Evolutionary conservation across 2,329 filamentous ascomycete genomes (phyloP).

Genomic region (Niveomyces coronatus): DNA sequence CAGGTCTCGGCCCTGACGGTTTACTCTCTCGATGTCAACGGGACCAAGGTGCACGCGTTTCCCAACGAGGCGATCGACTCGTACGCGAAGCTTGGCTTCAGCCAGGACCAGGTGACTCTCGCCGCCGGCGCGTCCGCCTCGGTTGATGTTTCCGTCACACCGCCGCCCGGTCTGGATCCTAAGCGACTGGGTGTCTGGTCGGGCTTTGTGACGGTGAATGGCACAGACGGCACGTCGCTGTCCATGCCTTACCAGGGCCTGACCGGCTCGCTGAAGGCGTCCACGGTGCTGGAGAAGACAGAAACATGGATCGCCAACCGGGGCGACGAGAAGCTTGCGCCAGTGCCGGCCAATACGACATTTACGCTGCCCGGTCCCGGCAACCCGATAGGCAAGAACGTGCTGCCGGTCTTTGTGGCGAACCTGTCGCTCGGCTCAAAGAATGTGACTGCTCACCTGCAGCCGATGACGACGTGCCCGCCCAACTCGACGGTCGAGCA

Average conservation of each 20-base stretch:
- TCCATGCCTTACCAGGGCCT: slow-evolving; percentile 31
- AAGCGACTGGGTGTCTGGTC: slow-evolving; percentile 30
- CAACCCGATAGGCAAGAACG: slow-evolving; percentile 19
- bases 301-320: slow-evolving; percentile 25
- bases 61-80: slow-evolving; percentile 33
- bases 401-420: slow-evolving; percentile 30
- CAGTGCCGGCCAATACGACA: slow-evolving; percentile 24
- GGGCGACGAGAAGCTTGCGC: slow-evolving; percentile 18
- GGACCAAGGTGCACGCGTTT: slow-evolving; percentile 29
- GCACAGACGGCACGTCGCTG: slow-evolving; percentile 25
- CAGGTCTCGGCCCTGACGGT: slow-evolving; percentile 41
- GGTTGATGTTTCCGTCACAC: slow-evolving; percentile 34
- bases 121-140: slow-evolving; percentile 31
- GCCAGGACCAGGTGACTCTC: slow-evolving; percentile 32
- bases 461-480: slow-evolving; percentile 25
- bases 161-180: slow-evolving; percentile 24
- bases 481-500: slow-evolving; percentile 21
- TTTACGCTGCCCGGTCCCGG: slow-evolving; percentile 33
- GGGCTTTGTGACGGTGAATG: slow-evolving; percentile 31
- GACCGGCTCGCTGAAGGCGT: slow-evolving; percentile 21
- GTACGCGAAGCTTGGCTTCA: slow-evolving; percentile 33
- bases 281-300: slow-evolving; percentile 22
- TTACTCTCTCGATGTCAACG: slow-evolving; percentile 33
- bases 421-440: slow-evolving; percentile 35
- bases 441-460: slow-evolving; percentile 32